Evolutionary conservation across 306 rosid genomes (phyloP).

Genomic region (Fagus crenata): DNA sequence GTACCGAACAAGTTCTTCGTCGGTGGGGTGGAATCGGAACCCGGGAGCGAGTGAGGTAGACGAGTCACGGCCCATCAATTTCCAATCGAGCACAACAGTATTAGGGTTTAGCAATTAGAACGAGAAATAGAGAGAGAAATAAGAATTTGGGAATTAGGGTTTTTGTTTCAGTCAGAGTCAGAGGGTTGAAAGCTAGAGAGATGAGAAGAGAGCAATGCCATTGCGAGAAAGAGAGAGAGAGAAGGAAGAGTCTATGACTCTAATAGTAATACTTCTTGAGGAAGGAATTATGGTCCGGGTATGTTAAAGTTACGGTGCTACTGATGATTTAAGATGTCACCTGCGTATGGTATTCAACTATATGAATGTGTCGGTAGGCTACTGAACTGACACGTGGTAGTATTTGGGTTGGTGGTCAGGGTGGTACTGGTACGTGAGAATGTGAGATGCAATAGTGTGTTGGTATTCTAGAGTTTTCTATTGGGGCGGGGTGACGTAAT

Average conservation of each 20-base stretch:
- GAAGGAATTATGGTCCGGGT: background rate
- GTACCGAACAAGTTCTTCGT: conserved; percentile 71
- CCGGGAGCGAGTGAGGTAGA: conserved; percentile 64
- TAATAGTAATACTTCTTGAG: too few relatives aligned
- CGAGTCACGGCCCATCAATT: conserved; percentile 43
- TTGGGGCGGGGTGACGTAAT: conserved; percentile 15
- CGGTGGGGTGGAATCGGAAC: conserved; percentile 95
- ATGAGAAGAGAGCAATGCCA: background rate
- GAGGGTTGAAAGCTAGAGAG: background rate
- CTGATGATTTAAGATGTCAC: background rate
- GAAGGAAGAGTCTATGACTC: fast-evolving
- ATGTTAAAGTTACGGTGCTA: background rate
- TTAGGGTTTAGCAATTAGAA: conserved; percentile 25
- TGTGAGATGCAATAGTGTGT: background rate
- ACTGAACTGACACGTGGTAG: background rate
- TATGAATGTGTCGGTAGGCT: too few relatives aligned
- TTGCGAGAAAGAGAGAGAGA: too few relatives aligned
- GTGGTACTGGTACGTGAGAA: background rate
- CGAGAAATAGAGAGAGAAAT: background rate
- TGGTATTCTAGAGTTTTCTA: background rate
- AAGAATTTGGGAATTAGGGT: too few relatives aligned
- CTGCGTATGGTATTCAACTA: background rate
- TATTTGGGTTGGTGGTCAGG: background rate
- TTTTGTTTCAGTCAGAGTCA: background rate
- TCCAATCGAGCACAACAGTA: conserved; percentile 11